Base-by-base conservation (phyloP, 148 eudicot genomes). In the Persicaria tinctoria region DNA sequence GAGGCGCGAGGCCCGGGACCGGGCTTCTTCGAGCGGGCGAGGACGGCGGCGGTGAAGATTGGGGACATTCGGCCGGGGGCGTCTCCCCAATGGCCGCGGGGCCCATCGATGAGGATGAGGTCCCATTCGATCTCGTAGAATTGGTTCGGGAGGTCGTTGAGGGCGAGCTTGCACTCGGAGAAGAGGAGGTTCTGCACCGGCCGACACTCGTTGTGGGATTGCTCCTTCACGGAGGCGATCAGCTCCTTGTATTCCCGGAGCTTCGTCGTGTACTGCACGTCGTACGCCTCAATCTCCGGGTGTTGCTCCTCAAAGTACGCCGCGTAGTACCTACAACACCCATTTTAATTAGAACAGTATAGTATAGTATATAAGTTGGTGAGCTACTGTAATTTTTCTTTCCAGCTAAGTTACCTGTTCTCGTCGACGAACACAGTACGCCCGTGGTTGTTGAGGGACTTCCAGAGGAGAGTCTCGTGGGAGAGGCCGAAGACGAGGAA, bases 401-500 rank as follows among this genome's bases (percentile, higher is more conserved):
- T 20, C 23, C 23, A 75, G 10, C 13, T 74, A 27, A 44, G n/a
- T 14, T 71, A 72, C 73, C 96, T 66, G 78, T 82, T 91, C 50
- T 91, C 93, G 32, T 91, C 97, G 45, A 91, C 84, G 78, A 89
- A 87, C 8, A 89, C 93, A 17, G 97, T 91, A 16, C 91, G 75
- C 3, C 93, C 93, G 54, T 85, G 75, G 74, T 78, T 85, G 74
- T 91, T 91, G 13, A 91, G 91, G 17, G 97, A 83, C 60, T 80
- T 81, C 97, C 97, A 91, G 41, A 91, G 89, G 8, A 89, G 87
- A 32, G 89, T 86, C 57, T 91, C 97, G 18, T 75, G 86, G 20
- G 97, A 89, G n/a, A 91, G 78, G 51, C 97, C 97, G 73, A 91
- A 91, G n/a, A 91, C 79, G 0, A 91, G 83, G 75, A 91, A 82